phyloP scores from a whole-genome alignment of 2,329 filamentous ascomycete genomes.

The Colletotrichum simmondsii region DNA sequence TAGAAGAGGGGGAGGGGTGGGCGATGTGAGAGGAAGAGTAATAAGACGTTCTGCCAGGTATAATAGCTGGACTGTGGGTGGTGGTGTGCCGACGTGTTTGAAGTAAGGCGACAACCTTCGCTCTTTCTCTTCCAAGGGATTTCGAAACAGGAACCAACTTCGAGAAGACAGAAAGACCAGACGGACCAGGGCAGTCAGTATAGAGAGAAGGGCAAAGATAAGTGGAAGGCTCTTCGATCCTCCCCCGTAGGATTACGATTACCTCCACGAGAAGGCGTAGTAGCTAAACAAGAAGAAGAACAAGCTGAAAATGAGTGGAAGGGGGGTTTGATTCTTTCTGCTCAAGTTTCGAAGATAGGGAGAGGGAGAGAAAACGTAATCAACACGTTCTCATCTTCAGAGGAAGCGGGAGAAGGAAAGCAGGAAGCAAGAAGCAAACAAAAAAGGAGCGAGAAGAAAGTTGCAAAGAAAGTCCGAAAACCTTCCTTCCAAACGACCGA shows the following conservation, averaged over 20 bases:
- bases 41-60: neutral
- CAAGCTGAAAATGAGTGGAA: neutral
- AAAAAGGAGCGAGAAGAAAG: conserved; percentile 3
- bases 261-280: neutral
- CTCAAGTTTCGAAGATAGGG: neutral
- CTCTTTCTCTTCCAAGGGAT: neutral
- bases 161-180: neutral
- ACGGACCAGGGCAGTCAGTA: neutral
- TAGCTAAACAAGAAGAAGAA: neutral
- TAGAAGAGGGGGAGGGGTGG: neutral
- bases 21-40: neutral
- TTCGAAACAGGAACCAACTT: neutral
- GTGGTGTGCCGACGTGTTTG: neutral
- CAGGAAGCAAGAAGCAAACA: neutral
- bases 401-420: neutral
- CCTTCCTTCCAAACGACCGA: neutral
- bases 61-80: neutral
- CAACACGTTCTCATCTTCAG: conserved; percentile 16
- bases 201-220: neutral
- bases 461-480: conserved; percentile 19
- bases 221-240: conserved; percentile 10
- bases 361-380: conserved; percentile 7
- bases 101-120: neutral
- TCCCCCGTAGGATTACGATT: conserved; percentile 27
- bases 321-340: neutral